Base-by-base conservation (phyloP, 2,329 filamentous ascomycete genomes). In the Colletotrichum australisinense region DNA sequence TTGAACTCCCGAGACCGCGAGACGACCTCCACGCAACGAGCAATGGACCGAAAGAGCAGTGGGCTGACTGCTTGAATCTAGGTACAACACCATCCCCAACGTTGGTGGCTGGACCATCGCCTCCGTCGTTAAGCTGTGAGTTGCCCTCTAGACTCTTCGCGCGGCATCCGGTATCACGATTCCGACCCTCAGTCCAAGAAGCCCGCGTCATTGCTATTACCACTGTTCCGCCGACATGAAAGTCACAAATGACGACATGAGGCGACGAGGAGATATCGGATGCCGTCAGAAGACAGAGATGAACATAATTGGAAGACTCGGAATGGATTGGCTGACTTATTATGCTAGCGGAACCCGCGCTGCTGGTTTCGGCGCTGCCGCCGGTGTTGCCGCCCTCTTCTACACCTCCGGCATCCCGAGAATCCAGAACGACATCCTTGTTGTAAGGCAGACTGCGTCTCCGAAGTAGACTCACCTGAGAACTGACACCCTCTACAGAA, bases 361-460 rank as follows among this genome's bases (percentile, higher is more conserved):
- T 62, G 89, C 84, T 72, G 84, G 86, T 67, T 91, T 90, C 78
- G 90, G 89, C 72, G 90, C 84, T 74, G 88, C 89, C 72, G 89
- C 88, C 74, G 87, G 87, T 77, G 86, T 90, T 75, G 89, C 84
- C 76, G 84, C 90, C 75, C 86, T 92, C 77, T 90, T 89, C 86
- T 90, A 85, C 80, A 85, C 88, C 76, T 91, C 90, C 53, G 90
- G 91, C 77, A 88, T 93, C 62, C 91, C 91, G 76, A 87, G 86
- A 80, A 84, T 93, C 76, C 84, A 90, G 81, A 80, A 79, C 60
- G 91, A 93, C 78, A 85, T 93, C 75, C 86, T 93, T 75, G 83
- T 86, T 81, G 89, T 90, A 83, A 70, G 84, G 63, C 35, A 24
- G 4, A 38, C 14, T 9, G n/a, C 7, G 28, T 16, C 30, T 30